A percentile compares a stretch with the other conserved stretches of the same genome.
Evolutionary conservation across 257 asterid species (phyloP).

Genomic region (Penstemon newberryi): DNA sequence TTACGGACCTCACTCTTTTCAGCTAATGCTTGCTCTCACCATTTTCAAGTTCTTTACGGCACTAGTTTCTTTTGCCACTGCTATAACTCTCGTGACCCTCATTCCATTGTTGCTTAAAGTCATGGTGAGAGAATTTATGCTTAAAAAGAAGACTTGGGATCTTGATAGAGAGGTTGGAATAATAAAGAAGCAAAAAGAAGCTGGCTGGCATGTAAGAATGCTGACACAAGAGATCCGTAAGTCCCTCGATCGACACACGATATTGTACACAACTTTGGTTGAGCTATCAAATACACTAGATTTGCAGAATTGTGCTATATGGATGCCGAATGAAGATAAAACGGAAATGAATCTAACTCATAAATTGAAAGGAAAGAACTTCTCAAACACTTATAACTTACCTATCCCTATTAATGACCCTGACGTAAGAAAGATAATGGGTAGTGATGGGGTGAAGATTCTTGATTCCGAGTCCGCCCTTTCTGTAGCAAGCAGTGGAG

Average conservation of each 20-base stretch:
- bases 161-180: constrained; percentile 82
- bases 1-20: constrained; percentile 81
- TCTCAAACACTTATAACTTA: constrained; percentile 29
- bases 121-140: constrained; percentile 81
- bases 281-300: constrained; percentile 80
- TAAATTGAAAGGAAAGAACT: constrained; percentile 49
- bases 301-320: constrained; percentile 79
- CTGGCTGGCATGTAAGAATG: constrained; percentile 87
- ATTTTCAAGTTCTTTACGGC: constrained; percentile 84
- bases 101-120: constrained; percentile 82
- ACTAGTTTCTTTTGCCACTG: constrained; percentile 80
- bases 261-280: constrained; percentile 75
- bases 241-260: constrained; percentile 88
- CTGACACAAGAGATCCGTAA: constrained; percentile 89
- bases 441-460: constrained; percentile 57
- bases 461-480: constrained; percentile 66
- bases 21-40: constrained; percentile 81
- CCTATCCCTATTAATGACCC: constrained; percentile 55
- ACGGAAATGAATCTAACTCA: constrained; percentile 81
- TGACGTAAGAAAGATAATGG: constrained; percentile 65
- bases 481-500: constrained; percentile 72
- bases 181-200: constrained; percentile 72
- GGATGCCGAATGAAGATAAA: constrained; percentile 84
- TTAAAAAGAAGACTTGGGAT: constrained; percentile 79
- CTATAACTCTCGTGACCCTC: constrained; percentile 72